A percentile compares a stretch with the other conserved stretches of the same genome.
phyloP scores from a whole-genome alignment of 176 grass and related monocot genomes.

The Oryza rufipogon region DNA sequence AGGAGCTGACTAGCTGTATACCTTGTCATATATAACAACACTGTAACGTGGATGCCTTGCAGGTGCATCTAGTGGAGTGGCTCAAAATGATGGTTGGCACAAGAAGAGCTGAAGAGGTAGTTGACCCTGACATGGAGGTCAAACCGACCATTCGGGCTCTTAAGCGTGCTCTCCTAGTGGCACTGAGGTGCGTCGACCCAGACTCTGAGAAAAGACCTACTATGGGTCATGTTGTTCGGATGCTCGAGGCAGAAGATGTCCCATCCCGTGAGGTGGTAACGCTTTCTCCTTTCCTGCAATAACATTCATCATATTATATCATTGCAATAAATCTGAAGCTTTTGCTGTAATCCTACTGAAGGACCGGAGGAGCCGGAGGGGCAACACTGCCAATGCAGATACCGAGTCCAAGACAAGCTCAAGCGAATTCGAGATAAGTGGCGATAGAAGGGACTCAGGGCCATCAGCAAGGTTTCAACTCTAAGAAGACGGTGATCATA shows the following conservation, averaged over 20 bases:
- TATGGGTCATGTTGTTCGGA: slow-evolving; percentile 2
- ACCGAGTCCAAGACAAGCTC: slow-evolving; percentile 52
- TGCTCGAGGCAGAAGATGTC: slow-evolving; percentile 2
- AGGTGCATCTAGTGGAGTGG: slow-evolving; percentile 33
- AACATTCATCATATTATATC: not conserved
- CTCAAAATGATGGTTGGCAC: slow-evolving; percentile 8
- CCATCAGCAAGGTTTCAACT: slow-evolving; percentile 44
- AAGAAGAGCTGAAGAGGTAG: not conserved
- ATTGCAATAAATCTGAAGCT: not conserved
- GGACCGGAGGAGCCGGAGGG: slow-evolving; percentile 58
- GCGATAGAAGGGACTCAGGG: slow-evolving; percentile 40
- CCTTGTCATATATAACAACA: not conserved
- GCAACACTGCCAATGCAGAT: slow-evolving; percentile 36
- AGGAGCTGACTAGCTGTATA: not conserved
- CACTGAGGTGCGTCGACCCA: not conserved
- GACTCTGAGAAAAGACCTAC: not conserved
- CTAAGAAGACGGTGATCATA: slow-evolving; percentile 27
- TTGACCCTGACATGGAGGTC: slow-evolving; percentile 4
- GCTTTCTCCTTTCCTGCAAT: not conserved
- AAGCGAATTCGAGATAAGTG: slow-evolving; percentile 35
- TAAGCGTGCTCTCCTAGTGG: slow-evolving; percentile 2
- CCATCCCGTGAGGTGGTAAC: slow-evolving; percentile 17
- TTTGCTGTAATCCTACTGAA: not conserved
- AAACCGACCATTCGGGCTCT: not conserved
- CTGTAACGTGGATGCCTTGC: not conserved